Conservation (phyloP, 2,329 filamentous ascomycete species). For the Monilinia fructicola region DNA sequence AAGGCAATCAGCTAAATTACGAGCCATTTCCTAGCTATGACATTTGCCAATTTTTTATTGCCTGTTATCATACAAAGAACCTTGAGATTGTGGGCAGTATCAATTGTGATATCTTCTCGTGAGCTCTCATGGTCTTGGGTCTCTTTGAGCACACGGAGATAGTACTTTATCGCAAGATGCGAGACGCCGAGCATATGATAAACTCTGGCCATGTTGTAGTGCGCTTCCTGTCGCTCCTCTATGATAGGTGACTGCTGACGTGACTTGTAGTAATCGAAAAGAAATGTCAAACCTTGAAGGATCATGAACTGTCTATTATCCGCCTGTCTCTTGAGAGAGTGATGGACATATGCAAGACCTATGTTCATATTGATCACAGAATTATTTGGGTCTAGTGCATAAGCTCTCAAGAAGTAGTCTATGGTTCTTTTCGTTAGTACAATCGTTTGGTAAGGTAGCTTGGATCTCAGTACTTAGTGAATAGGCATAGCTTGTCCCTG, state of each 20-base stretch:
- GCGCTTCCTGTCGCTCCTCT: slow-evolving; percentile 67
- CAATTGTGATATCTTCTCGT: slow-evolving; percentile 60
- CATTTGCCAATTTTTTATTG: slow-evolving; percentile 59
- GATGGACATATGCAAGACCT: slow-evolving; percentile 81
- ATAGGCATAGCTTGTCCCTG: slow-evolving; percentile 77
- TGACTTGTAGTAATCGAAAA: slow-evolving; percentile 69
- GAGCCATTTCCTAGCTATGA: slow-evolving; percentile 61
- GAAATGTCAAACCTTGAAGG: slow-evolving; percentile 78
- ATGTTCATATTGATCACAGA: slow-evolving; percentile 78
- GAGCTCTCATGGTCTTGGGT: slow-evolving; percentile 29
- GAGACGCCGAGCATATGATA: slow-evolving; percentile 75
- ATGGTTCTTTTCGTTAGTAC: slow-evolving; percentile 9
- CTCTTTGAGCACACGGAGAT: slow-evolving; percentile 53
- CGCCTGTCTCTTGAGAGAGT: slow-evolving; percentile 82
- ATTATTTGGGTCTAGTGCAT: slow-evolving; percentile 72
- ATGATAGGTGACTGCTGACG: slow-evolving; percentile 45
- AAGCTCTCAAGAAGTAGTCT: slow-evolving; percentile 81
- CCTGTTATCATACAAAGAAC: slow-evolving; percentile 64
- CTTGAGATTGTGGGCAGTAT: slow-evolving; percentile 75
- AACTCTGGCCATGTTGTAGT: slow-evolving; percentile 75
- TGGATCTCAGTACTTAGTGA: slow-evolving; percentile 62
- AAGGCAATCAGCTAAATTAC: slow-evolving; percentile 30
- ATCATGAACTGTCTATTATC: slow-evolving; percentile 89
- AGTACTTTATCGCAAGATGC: slow-evolving; percentile 71
- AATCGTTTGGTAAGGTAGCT: background rate